Evolutionary conservation across 2,329 filamentous ascomycete genomes (phyloP), one percentile per base, ranked within the genome.

Genomic region (Mariannaea elegans): DNA sequence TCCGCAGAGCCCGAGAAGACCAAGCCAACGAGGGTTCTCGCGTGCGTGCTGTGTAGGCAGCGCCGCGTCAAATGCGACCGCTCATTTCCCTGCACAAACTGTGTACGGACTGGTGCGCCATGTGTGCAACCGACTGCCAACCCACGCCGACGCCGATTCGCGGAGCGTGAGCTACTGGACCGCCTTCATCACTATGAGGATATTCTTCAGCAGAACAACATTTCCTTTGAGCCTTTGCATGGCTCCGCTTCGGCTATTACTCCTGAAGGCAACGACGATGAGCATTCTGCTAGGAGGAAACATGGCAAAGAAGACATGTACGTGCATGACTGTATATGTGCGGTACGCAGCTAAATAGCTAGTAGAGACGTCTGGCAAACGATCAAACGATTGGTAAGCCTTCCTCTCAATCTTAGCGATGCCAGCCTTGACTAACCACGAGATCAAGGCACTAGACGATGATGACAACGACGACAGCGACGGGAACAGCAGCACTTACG

Each of bases 61-160:
- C 83, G 87, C 47, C 90, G 89, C 68, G 77, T 89, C 39, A 87
- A 84, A 59, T 90, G 87, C 72, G 81, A 88, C 65, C 83, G 85
- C 57, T 79, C 75, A 16, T 82, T 82, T 62, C 87, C 87, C 3
- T 90, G 87, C 67, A 69, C 77, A 2, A 82, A 82, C 53, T 89
- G 87, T 65, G 65, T 77, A 29, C 82, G 78, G 50, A 71, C 77
- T 10, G 65, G 73, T 0, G 72, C 70, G 0, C 73, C 82, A 39
- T 90, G 84, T 59, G 66, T 78, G 54, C 70, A 46, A 66, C 79
- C 68, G 57, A 80, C 47, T 60, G 71, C 18, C 59, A 79, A 68
- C 42, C 55, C 0, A 2, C 67, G 77, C 4, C 69, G 74, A 2
- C 72, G 76, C 7, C 60, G 81, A 6, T 86, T 87, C 55, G 79